phyloP scores from a whole-genome alignment of 1,284 basidiomycete species.

The Meira miltonrushii region DNA sequence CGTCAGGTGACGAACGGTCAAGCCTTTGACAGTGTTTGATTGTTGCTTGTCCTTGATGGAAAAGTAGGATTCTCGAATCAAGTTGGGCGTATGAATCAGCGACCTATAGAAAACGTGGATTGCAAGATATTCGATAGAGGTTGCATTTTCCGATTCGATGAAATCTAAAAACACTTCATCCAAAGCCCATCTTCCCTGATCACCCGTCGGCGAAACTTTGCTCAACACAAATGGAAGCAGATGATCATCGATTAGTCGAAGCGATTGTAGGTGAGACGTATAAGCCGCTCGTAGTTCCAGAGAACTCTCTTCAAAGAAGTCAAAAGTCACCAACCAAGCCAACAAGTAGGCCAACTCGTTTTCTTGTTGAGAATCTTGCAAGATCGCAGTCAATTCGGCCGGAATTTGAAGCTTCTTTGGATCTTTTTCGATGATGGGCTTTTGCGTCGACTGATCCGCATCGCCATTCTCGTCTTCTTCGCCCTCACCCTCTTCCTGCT shows the following conservation, averaged over 20 bases:
- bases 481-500: background rate
- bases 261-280: conserved; percentile 73
- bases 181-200: conserved; percentile 73
- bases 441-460: background rate
- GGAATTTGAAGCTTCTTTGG: background rate
- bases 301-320: conserved; percentile 80
- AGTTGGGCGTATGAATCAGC: conserved; percentile 40
- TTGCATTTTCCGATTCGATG: conserved; percentile 38
- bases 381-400: conserved; percentile 55
- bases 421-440: too few relatives aligned
- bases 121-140: conserved; percentile 65
- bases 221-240: conserved; percentile 65
- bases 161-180: conserved; percentile 75
- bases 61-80: conserved; percentile 69
- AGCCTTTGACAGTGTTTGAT: conserved; percentile 67
- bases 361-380: conserved; percentile 7
- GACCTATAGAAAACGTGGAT: conserved; percentile 68
- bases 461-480: conserved; percentile 2
- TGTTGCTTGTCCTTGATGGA: conserved; percentile 85
- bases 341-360: conserved; percentile 59
- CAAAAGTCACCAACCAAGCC: conserved; percentile 82
- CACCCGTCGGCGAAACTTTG: conserved; percentile 41
- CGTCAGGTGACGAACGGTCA: conserved; percentile 82
- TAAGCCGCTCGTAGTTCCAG: conserved; percentile 74
- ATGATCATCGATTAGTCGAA: conserved; percentile 61